A percentile compares a stretch with the other conserved stretches of the same genome.
phyloP scores from a whole-genome alignment of 108 stramenopile species.

The Nannochloropsis granulata region DNA sequence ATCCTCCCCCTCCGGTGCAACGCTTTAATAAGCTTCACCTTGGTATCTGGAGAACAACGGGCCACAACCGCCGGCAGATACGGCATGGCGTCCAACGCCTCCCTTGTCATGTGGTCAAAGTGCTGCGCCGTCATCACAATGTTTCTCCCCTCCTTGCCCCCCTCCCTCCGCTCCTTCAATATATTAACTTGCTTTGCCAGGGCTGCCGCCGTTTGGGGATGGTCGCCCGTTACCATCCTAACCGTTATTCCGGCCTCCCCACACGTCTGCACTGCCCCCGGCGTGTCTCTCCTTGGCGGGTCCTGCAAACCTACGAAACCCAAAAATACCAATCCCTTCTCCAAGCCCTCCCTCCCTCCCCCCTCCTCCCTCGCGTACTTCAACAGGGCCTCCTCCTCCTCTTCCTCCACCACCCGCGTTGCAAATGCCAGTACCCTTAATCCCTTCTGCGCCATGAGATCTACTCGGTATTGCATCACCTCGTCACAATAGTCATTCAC shows the following conservation, averaged over 20 bases:
- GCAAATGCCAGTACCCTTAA: neutral
- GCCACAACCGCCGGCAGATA: conserved; percentile 32
- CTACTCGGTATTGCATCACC: neutral
- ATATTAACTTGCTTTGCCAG: conserved; percentile 70
- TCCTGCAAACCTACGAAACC: conserved; percentile 40
- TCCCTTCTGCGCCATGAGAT: neutral
- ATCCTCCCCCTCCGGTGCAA: conserved; percentile 59
- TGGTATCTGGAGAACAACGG: conserved; percentile 31
- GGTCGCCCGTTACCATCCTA: conserved; percentile 87
- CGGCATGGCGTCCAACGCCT: neutral
- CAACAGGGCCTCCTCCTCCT: neutral
- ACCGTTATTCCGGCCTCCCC: conserved; percentile 72
- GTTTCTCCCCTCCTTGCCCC: neutral
- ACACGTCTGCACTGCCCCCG: conserved; percentile 62
- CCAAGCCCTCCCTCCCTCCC: neutral
- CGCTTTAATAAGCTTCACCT: conserved; percentile 63
- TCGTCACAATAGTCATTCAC: neutral
- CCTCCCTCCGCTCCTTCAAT: neutral
- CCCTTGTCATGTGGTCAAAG: neutral
- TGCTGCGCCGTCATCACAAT: neutral
- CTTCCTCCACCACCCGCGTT: neutral
- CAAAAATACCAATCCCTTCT: conserved; percentile 34
- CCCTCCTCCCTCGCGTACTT: neutral
- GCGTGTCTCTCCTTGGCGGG: conserved; percentile 53
- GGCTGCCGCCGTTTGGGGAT: conserved; percentile 64